Evolutionary conservation across 2,329 filamentous ascomycete genomes (phyloP).

Genomic region (Corinectria fuckeliana): DNA sequence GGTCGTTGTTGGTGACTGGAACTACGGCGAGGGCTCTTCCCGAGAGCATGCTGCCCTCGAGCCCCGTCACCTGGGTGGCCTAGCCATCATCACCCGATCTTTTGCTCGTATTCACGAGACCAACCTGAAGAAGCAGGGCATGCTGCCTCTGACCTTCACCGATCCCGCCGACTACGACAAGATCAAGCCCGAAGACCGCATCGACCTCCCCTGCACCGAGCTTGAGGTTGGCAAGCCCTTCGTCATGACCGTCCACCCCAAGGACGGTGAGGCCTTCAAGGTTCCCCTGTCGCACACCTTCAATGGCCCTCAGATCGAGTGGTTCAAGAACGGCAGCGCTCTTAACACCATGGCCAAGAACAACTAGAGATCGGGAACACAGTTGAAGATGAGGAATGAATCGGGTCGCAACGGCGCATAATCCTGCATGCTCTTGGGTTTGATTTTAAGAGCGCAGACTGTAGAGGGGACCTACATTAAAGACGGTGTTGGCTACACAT

Average conservation of each 20-base stretch:
- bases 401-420: constrained; percentile 36
- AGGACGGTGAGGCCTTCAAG: constrained; percentile 82
- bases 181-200: constrained; percentile 83
- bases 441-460: constrained; percentile 33
- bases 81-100: constrained; percentile 93
- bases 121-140: constrained; percentile 99
- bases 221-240: constrained; percentile 92
- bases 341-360: constrained; percentile 98
- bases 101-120: constrained; percentile 99
- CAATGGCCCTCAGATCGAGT: constrained; percentile 97
- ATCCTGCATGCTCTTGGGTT: constrained; percentile 36
- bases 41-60: constrained; percentile 98
- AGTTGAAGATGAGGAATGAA: constrained; percentile 30
- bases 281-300: constrained; percentile 91
- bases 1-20: constrained; percentile 99
- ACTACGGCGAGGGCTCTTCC: constrained; percentile 97
- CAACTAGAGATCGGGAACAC: constrained; percentile 31
- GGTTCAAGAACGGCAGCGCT: constrained; percentile 98
- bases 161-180: constrained; percentile 98
- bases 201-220: constrained; percentile 89
- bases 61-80: constrained; percentile 94
- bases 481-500: constrained; percentile 26
- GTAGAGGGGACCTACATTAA: constrained; percentile 32
- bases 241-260: constrained; percentile 90
- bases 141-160: constrained; percentile 96